These are phyloP conservation scores for Cryptococcus sp. DNA, from an alignment of 1,284 basidiomycete genomes.

Conservation along the genomic window DNA sequence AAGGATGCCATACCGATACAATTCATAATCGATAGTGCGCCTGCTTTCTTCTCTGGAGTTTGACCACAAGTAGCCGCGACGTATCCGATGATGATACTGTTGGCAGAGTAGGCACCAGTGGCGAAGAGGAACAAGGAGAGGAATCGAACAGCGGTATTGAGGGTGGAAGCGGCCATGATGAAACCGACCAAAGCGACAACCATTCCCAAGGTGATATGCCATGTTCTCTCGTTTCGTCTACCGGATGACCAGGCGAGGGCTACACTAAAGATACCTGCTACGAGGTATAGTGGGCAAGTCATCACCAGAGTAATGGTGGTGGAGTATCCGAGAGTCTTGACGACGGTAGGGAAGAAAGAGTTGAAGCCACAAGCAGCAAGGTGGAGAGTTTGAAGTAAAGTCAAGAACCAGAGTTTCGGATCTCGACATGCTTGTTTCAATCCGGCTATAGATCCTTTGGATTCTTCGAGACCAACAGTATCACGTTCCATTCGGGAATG, in stretches of 20 bases:
- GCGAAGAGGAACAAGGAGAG: constrained; percentile 26
- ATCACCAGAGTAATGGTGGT: constrained; percentile 40
- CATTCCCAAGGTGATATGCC: constrained; percentile 28
- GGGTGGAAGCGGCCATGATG: constrained; percentile 24
- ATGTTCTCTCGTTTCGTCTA: constrained; percentile 20
- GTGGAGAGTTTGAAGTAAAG: constrained; percentile 25
- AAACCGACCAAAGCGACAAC: constrained; percentile 28
- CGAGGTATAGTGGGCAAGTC: constrained; percentile 42
- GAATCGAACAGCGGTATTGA: constrained; percentile 31
- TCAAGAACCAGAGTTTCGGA: constrained; percentile 28
- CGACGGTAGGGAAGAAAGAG: constrained; percentile 18
- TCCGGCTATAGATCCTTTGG: constrained; percentile 20
- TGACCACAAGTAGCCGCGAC: constrained; percentile 27
- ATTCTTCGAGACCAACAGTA: constrained; percentile 22
- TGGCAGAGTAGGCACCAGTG: constrained; percentile 27
- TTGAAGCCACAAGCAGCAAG: constrained; percentile 25
- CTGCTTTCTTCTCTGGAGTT: constrained; percentile 33
- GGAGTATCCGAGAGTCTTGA: constrained; percentile 32
- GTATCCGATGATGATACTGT: constrained; percentile 11
- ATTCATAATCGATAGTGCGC: constrained; percentile 25
- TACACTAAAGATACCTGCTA: constrained; percentile 22
- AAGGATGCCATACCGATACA: constrained; percentile 19
- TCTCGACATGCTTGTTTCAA: constrained; percentile 32
- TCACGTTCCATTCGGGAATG: not conserved
- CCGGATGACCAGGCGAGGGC: constrained; percentile 24